Evolutionary conservation across 2,329 filamentous ascomycete species (phyloP), one percentile per base, ranked within the genome.

Genomic region (Didymella arachidicola): DNA sequence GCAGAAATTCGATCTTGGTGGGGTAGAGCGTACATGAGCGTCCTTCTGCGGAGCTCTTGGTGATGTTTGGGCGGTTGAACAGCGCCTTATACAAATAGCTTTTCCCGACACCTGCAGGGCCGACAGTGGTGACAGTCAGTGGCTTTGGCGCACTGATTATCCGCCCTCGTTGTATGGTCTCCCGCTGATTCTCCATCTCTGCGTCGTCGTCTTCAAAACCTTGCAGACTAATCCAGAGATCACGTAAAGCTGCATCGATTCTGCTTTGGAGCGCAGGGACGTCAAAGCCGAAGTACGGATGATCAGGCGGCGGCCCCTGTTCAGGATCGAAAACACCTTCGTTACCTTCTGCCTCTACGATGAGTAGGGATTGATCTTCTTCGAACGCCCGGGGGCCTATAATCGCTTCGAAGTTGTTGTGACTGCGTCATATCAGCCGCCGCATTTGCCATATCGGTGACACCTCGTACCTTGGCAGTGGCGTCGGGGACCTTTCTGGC

Each of bases 81-180:
- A 58, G 19, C 5, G 55, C 55, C 26, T 58, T 58, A 44, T 58
- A 58, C 25, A 58, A 8, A 12, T 53, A 58, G 16, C 55, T 58
- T 18, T 58, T 58, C 3, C 55, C 55, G 2, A 49, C 55, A 27
- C 55, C 55, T 11, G 55, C 55, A 32, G 55, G 55, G 7, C 55
- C 55, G 39, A 58, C 49, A 4, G 49, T 58, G 11, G 55, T 53
- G 11, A 53, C 55, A 39, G 26, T 18, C 11, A 58, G 11, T 19
- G 49, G 55, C 26, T 44, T 53, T 12, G 49, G 55, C 25, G 44
- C 36, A 14, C 49, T 43, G 5, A 58, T 53, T 0, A 27, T 14
- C 16, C 55, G 48, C n/a, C 55, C 55, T 49, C 48, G 43, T 12
- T 58, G 49, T 48, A 11, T 53, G 22, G 53, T 30, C 16, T 53